Percentiles rank a stretch among this genome's conserved stretches.
phyloP scores from a whole-genome alignment of 2,329 filamentous ascomycete genomes.

The Aspergillus sp. region DNA sequence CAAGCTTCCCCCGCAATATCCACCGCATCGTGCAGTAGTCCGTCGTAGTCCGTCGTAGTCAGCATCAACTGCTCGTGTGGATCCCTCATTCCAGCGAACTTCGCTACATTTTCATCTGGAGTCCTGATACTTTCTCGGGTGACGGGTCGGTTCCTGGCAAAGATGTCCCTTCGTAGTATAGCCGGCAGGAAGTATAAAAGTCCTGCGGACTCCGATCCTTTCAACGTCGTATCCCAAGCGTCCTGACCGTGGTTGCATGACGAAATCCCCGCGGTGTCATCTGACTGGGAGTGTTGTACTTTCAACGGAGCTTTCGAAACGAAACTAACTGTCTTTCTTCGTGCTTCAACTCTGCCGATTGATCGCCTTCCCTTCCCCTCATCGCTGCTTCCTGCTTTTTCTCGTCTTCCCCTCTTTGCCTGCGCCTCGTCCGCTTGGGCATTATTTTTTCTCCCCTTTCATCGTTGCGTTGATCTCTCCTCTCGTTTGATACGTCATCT shows the following conservation, averaged over 20 bases:
- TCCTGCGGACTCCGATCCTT: too few relatives aligned
- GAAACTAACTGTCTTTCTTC: neutral
- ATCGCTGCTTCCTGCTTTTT: conserved; percentile 12
- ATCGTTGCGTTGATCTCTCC: neutral
- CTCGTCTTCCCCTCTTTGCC: conserved; percentile 6
- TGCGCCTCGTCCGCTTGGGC: neutral
- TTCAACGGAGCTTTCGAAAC: neutral
- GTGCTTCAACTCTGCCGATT: neutral
- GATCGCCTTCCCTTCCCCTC: conserved; percentile 2
- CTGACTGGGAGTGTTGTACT: neutral
- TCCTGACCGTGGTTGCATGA: neutral
- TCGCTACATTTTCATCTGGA: neutral
- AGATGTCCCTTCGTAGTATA: neutral
- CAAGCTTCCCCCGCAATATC: too few relatives aligned
- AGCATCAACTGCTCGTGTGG: too few relatives aligned
- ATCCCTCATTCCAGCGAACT: neutral
- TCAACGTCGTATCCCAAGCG: too few relatives aligned
- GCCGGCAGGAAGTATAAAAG: neutral
- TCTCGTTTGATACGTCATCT: neutral
- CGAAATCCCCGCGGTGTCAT: neutral
- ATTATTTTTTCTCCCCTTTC: neutral
- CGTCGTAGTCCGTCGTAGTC: too few relatives aligned
- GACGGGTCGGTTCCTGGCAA: conserved; percentile 3
- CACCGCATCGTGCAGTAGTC: neutral
- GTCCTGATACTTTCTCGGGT: neutral